Base-by-base conservation (phyloP, 2,329 filamentous ascomycete species). In the Myriosclerotinia scirpicola region DNA sequence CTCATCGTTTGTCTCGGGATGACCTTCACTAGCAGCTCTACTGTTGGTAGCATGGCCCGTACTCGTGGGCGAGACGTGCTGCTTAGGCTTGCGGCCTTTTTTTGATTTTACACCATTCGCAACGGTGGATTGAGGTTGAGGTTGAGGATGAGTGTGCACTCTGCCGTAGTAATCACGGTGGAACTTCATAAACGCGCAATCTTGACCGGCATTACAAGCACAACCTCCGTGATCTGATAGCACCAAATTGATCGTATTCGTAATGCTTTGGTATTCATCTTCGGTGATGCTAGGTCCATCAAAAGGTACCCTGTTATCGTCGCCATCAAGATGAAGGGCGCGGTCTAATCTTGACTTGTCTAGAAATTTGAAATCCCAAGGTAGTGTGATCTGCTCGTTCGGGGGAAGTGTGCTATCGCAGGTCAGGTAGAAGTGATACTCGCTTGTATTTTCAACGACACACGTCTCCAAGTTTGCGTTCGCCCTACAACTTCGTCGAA, bases 341-440 rank as follows among this genome's bases (percentile, higher is more conserved):
- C 87, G 82, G 6, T 87, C 79, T 77, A 86, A 86, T 42, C 85
- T 82, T 5, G 79, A 76, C 64, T 81, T 80, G 2, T 82, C 89
- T 72, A 81, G 85, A 71, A 84, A 84, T 71, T 78, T 85, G 79
- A 83, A 94, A 75, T 87, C 91, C 91, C 82, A 92, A 64, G 80
- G 85, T 72, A 83, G 85, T 36, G 82, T 91, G 73, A 85, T 86
- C 73, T 87, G 85, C 73, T 88, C 86, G 52, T 83, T 81, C 1
- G 87, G 81, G 20, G 83, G 78, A 66, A 98, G 93, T 48, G 89
- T 84, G 64, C 90, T 85, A 72, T 91, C 91, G 73, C 92, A 93
- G 67, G 97, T 87, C 70, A 97, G 89, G 85, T 94, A 97, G 77
- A 98, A 97, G 75, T 95, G 92, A 75, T 94, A 96, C 71, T 94